phyloP scores from a whole-genome alignment of 2,329 filamentous ascomycete species.

The Laburnicola sp. region DNA sequence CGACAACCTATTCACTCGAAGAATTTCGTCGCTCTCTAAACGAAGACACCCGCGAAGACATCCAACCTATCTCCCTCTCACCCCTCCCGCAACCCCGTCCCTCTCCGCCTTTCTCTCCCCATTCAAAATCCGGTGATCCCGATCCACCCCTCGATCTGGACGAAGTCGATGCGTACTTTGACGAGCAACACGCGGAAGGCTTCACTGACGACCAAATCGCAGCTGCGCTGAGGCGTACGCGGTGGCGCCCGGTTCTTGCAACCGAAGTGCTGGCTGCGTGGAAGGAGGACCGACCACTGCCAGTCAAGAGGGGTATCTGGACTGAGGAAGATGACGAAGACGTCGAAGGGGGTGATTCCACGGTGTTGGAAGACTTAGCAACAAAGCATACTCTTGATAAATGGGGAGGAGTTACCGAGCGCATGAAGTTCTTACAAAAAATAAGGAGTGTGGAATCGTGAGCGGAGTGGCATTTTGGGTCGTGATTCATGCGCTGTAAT shows the following conservation, averaged over 20 bases:
- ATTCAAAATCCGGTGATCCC: slow-evolving; percentile 28
- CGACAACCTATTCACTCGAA: slow-evolving; percentile 38
- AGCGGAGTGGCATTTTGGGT: too few relatives aligned
- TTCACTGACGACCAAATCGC: slow-evolving; percentile 49
- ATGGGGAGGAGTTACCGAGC: slow-evolving; percentile 41
- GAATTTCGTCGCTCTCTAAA: slow-evolving; percentile 42
- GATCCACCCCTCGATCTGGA: slow-evolving; percentile 32
- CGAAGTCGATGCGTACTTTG: slow-evolving; percentile 33
- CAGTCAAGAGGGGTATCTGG: slow-evolving; percentile 61
- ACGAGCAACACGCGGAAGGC: slow-evolving; percentile 23
- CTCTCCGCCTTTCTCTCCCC: slow-evolving; percentile 15
- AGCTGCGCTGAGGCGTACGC: slow-evolving; percentile 58
- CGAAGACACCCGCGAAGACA: slow-evolving; percentile 13
- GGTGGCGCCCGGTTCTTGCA: slow-evolving; percentile 55
- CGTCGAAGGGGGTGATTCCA: slow-evolving; percentile 44
- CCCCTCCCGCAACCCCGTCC: slow-evolving; percentile 6
- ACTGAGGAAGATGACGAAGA: slow-evolving; percentile 56
- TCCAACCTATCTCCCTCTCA: slow-evolving; percentile 1
- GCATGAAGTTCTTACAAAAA: slow-evolving; percentile 30
- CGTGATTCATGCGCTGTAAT: too few relatives aligned
- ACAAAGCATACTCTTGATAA: slow-evolving; percentile 52
- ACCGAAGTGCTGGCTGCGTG: slow-evolving; percentile 58
- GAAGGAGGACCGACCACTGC: slow-evolving; percentile 54
- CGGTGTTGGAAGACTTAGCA: slow-evolving; percentile 42
- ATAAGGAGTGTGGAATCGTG: slow-evolving; percentile 15